Base-by-base conservation (phyloP, 495 filamentous ascomycete genomes). In the Elaphomyces granulatus region DNA sequence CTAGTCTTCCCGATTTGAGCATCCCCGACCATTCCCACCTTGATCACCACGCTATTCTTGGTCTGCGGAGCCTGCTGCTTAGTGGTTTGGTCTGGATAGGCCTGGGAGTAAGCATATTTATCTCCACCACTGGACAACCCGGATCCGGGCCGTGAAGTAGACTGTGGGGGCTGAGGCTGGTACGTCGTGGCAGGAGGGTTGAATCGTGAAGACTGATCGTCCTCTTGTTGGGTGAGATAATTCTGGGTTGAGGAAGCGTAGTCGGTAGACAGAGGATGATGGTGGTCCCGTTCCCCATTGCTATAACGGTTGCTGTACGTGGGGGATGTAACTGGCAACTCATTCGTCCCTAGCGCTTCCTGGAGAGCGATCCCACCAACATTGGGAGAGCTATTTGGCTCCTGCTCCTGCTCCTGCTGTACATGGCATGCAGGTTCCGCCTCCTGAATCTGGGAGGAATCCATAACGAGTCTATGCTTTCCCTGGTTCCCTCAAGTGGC, bases 1-100 rank as follows among this genome's bases (percentile, higher is more conserved):
- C 87, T 94, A 3, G 90, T 98, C 70, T 98, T 98, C 43, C 90
- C 90, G 49, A 98, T 98, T 58, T 98, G 90, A 41, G 90, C 90
- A 67, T 98, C 90, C 38, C 90, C 90, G 20, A 98, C 90, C 92
- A 98, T 98, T 43, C 90, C 90, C 34, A 98, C 90, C 60, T 98
- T 98, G 64, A 98, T 95, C 30, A 98, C 90, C 9, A 98, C 92
- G 45, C 84, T 87, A 52, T 83, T 84, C 55, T 83, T 83, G 18
- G 62, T 64, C 36, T 57, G 49, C 45, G 65, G 67, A 1, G 64
- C 39, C 2, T 62, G 45, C 36, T 60, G 53, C 42, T 66, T 60
- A 38, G 58, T 59, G 32, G 47, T 52, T 20, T 62, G 56, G 17
- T 74, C 69, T 36, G 62, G 63, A 35, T 64, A 59, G 10, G 50